Evolutionary conservation across 192 early-diverging fungal genomes (phyloP), one percentile per base, ranked within the genome.

Genomic region (Entomortierella beljakovae): DNA sequence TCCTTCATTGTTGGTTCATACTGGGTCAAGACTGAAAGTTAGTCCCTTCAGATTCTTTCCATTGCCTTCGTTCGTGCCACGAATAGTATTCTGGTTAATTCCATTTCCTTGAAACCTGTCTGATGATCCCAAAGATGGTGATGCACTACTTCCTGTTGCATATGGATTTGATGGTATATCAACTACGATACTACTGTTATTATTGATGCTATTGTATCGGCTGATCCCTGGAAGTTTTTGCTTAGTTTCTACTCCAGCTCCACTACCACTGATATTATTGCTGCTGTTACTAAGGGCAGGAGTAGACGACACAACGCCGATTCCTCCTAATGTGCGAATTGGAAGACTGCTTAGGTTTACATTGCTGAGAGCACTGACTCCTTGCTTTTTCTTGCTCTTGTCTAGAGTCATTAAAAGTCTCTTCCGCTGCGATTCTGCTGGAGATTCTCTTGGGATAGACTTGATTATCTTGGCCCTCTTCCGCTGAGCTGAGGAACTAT

Each of bases 171-270:
- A 35, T 1, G 46, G 4, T 23, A 48, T 8, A n/a, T 52, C 25
- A 16, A 8, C 38, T 5, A 8, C 18, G n/a, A 2, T 20, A 26
- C 48, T 57, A 34, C 16, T 63, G 29, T 33, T 67, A 26, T 0
- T 49, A 11, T 50, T 69, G 67, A 46, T 75, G 51, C 15, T 34
- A 8, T 31, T 32, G 46, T 76, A 54, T 31, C 72, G 37, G 38
- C 34, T 76, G 13, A 76, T 61, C 2, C 72, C 72, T 0, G 72
- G 72, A 34, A 68, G 46, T 43, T 76, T 76, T 66, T 76, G 64
- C n/a, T 57, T 76, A 11, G 34, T 33, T 18, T 76, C 72, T 26
- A 28, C 15, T 33, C 25, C 15, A 18, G 32, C 29, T 1, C 25
- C 32, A 3, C 28, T 32, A 8, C 71, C 25, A 16, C 71, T 64